Percentiles rank a stretch among this genome's conserved stretches.
phyloP scores from a whole-genome alignment of 768 basidiomycete species.

The Panaeolus papilionaceus region DNA sequence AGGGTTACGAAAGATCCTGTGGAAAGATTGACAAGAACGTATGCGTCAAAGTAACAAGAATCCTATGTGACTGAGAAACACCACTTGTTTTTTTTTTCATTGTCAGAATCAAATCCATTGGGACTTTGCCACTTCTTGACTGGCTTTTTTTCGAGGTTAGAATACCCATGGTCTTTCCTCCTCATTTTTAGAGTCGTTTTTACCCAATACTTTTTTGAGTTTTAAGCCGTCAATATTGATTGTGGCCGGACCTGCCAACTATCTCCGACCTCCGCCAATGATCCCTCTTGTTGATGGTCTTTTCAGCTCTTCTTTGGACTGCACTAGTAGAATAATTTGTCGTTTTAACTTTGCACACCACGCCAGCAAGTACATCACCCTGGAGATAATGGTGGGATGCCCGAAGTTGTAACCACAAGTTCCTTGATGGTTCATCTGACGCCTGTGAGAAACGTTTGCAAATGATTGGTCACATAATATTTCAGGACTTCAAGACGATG shows the following conservation, averaged over 20 bases:
- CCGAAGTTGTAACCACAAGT: neutral
- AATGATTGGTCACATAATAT: neutral
- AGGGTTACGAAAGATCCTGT: constrained; percentile 14
- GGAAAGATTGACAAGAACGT: constrained; percentile 5
- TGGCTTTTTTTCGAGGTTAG: neutral
- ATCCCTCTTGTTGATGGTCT: constrained; percentile 5
- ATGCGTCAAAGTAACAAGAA: constrained; percentile 11
- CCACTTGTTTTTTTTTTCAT: neutral
- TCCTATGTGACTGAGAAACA: constrained; percentile 10
- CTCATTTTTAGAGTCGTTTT: neutral
- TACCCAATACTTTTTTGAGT: neutral
- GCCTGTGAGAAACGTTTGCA: constrained; percentile 4
- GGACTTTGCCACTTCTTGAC: neutral
- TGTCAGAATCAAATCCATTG: constrained; percentile 5
- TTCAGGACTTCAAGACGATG: neutral
- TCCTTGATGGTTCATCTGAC: neutral
- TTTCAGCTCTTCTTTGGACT: neutral
- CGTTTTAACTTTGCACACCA: constrained; percentile 9
- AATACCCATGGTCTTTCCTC: neutral
- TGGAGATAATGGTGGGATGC: constrained; percentile 14
- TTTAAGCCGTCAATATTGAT: neutral
- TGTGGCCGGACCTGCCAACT: constrained; percentile 13
- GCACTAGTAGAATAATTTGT: constrained; percentile 5
- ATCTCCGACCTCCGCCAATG: constrained; percentile 15
- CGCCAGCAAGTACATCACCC: constrained; percentile 1